Evolutionary conservation across 345 rosid species (phyloP).

Genomic region (Corchorus capsularis): DNA sequence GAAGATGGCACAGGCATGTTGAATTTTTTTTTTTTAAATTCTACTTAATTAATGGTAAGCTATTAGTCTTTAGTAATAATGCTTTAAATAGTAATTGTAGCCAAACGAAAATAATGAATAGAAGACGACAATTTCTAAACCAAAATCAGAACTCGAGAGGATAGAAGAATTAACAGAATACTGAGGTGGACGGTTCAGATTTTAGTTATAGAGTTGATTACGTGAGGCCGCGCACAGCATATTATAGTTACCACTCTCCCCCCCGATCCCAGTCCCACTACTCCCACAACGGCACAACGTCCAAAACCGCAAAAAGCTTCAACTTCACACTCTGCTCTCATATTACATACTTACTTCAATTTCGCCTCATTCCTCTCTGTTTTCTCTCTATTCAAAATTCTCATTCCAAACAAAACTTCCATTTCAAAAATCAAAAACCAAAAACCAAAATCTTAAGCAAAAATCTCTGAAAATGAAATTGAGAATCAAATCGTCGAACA

Average conservation of each 20-base stretch:
- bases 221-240: not conserved
- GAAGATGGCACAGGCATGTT: no score
- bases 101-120: no score
- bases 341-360: not conserved
- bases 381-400: conserved; percentile 16
- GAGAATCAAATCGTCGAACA: conserved; percentile 35
- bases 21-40: no score
- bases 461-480: not conserved
- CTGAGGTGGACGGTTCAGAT: not conserved
- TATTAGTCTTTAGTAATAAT: no score
- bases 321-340: conserved; percentile 1
- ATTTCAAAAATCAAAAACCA: conserved; percentile 26
- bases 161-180: not conserved
- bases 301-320: conserved; percentile 32
- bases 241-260: not conserved
- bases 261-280: not conserved
- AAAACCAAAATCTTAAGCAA: conserved; percentile 18
- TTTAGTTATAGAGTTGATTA: not conserved
- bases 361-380: not conserved
- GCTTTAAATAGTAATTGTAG: no score
- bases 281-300: conserved; percentile 36
- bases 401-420: conserved; percentile 22
- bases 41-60: no score
- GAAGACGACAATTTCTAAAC: not conserved
- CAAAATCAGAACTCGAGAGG: not conserved